Base-by-base conservation (phyloP, 2,329 filamentous ascomycete genomes). In the Podosphaera xanthii region DNA sequence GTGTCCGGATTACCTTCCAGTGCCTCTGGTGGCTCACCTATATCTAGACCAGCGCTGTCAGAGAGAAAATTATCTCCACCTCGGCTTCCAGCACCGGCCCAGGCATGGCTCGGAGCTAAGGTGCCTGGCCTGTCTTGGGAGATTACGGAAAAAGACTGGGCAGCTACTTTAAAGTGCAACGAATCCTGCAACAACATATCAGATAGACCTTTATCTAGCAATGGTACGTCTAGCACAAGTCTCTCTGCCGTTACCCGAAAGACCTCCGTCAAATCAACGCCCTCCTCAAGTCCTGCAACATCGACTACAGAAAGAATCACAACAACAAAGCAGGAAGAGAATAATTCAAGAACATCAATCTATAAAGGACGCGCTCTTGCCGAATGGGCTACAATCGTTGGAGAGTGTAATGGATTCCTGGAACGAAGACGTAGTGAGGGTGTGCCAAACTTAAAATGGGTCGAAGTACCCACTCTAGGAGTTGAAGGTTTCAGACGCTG, bases 361-460 rank as follows among this genome's bases (percentile, higher is more conserved):
- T 85, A 91, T 68, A 74, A 79, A 2, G 87, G 87, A 1, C 77
- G 85, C 30, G 83, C 87, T 0, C 74, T 92, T 52, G 86, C 86
- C 0, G 87, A 92, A 69, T 92, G 87, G 87, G 75, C 77, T 30
- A 73, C 86, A 22, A 78, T 91, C 30, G 80, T 89, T 14, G 78
- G 79, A 59, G 87, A 92, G 69, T 87, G 82, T 72, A 87, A 90
- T 71, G 86, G 81, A 66, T 92, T 91, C 70, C 80, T 88, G 38
- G 86, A 91, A 60, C 76, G 86, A 53, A 77, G 87, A 59, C 81
- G 82, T 58, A 80, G 81, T 54, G 87, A 92, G 68, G 86, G 86
- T 52, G 79, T 89, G 8, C 75, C 79, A 1, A 73, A 74, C 0
- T 77, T 87, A 61, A 75, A 73, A 63, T 80, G 83, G 50, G 81